Evolutionary conservation across 2,329 filamentous ascomycete species (phyloP), one percentile per base, ranked within the genome.

Genomic region (Lasiodiplodia gonubiensis): DNA sequence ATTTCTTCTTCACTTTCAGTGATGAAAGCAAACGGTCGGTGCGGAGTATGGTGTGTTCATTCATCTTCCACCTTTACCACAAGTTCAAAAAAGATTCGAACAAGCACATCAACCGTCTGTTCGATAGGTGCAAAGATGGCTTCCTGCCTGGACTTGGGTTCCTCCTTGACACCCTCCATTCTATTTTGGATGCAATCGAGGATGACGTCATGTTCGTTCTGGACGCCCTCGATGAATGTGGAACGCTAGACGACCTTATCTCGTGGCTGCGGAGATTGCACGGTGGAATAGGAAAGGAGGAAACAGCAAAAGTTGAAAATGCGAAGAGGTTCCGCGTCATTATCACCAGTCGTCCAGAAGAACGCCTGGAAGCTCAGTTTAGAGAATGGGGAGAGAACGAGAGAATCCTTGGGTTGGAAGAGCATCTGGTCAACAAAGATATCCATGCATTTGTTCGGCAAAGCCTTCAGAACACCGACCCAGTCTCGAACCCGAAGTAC

Each of bases 1-100:
- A 79, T 61, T 80, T 78, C 69, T 79, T 77, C 67, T 81, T 80
- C 55, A 75, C 77, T 64, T 67, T 67, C 49, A 64, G 16, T n/a
- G 55, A 67, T 35, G 27, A 18, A 0, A 23, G 73, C 33, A 83
- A 82, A 60, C 78, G 80, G 66, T 49, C 70, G 0, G 53, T 75
- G 4, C 74, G 78, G 18, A 69, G 72, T 0, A 76, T 80, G 72
- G 14, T 82, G 1, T 74, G 76, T 21, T 81, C 80, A 12, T 70
- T 83, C 3, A 55, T 81, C 11, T 68, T 48, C 18, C 81, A 83
- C 64, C 70, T 82, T 2, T 74, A 49, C 8, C 7, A 23, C 46
- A 49, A 11, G 11, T 23, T 23, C 21, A 23, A 49, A n/a, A 2
- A 49, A 18, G 18, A 16, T 39, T 5, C 37, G 5, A 39, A 4